Conservation (phyloP, 2,329 filamentous ascomycete species). For the Macrophomina pseudophaseolina region DNA sequence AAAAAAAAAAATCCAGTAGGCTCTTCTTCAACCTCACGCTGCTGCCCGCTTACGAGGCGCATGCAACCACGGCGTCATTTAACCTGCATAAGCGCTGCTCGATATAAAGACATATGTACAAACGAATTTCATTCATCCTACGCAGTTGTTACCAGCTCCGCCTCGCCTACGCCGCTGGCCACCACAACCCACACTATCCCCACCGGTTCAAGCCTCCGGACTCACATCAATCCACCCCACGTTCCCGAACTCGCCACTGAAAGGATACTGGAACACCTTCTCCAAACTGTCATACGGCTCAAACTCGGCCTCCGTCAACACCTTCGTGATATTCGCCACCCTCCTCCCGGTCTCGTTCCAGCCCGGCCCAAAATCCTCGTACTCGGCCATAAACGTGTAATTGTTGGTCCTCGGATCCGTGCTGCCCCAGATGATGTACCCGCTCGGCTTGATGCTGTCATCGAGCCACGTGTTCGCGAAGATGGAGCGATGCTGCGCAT, state of each 20-base stretch:
- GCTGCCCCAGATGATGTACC: constrained; percentile 61
- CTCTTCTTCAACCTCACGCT: too few species aligned
- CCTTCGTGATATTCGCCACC: constrained; percentile 50
- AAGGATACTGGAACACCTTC: constrained; percentile 55
- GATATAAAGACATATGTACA: too few species aligned
- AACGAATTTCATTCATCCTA: too few species aligned
- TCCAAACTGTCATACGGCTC: constrained; percentile 45
- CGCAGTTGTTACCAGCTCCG: too few species aligned
- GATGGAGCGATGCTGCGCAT: constrained; percentile 61
- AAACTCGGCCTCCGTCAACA: constrained; percentile 51
- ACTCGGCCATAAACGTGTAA: constrained; percentile 63
- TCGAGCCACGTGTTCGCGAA: constrained; percentile 63
- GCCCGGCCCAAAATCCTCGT: constrained; percentile 58
- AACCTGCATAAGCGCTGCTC: too few species aligned
- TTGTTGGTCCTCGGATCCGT: constrained; percentile 49
- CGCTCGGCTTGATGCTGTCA: constrained; percentile 56
- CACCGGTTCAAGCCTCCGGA: constrained; percentile 2
- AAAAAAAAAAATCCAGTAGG: too few species aligned
- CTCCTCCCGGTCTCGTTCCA: constrained; percentile 56
- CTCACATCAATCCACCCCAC: constrained; percentile 55
- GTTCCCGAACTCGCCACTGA: constrained; percentile 51
- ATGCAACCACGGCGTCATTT: too few species aligned
- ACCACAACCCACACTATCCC: too few species aligned
- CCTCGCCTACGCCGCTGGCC: too few species aligned
- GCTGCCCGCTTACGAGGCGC: too few species aligned